Evolutionary conservation across 2,329 filamentous ascomycete species (phyloP).

Genomic region (Tolypocladium ovalisporum): DNA sequence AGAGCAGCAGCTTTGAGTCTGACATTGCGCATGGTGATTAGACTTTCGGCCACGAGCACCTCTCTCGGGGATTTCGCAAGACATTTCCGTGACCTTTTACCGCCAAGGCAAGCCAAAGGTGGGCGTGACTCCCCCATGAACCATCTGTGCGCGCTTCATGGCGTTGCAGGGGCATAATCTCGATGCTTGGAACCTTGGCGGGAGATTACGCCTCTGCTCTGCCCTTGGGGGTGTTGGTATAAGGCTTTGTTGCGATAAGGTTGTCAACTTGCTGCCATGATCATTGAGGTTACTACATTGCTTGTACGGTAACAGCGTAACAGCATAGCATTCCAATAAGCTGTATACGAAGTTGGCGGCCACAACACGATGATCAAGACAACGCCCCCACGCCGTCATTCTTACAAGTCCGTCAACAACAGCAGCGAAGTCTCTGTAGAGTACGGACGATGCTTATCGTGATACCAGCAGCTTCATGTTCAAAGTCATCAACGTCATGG

Average conservation of each 20-base stretch:
- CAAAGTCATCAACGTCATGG: too few species aligned
- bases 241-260: neutral
- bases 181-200: neutral
- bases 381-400: neutral
- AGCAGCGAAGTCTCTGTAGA: neutral
- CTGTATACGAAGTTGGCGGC: neutral
- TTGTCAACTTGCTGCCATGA: neutral
- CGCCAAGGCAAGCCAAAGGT: neutral
- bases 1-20: neutral
- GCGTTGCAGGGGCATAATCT: neutral
- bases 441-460: too few species aligned
- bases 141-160: neutral
- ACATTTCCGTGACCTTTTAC: neutral
- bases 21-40: too few species aligned
- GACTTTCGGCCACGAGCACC: neutral
- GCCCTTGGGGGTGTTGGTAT: too few species aligned
- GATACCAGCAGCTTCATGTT: too few species aligned
- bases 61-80: too few species aligned
- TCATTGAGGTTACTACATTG: too few species aligned
- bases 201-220: neutral
- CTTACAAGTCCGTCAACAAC: neutral
- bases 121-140: neutral
- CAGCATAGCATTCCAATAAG: neutral
- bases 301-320: too few species aligned
- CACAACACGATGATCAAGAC: neutral